Conservation (phyloP, 805 yeast species). For the Dipodascopsis uninucleata region DNA sequence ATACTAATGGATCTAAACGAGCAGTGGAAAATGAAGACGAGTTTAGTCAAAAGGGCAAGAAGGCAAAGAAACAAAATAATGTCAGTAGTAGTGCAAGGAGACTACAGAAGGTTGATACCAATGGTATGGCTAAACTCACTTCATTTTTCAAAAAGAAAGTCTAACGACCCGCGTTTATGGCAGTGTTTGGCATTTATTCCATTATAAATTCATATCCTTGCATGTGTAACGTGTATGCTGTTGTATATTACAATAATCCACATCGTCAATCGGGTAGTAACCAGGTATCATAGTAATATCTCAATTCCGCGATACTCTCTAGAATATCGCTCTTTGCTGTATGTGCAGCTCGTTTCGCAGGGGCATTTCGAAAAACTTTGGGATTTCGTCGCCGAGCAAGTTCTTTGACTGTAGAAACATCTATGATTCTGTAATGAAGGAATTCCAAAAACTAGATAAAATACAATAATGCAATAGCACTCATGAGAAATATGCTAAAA, state of each 20-base stretch:
- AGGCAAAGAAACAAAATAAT: slow-evolving; percentile 2
- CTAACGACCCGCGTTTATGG: slow-evolving; percentile 2
- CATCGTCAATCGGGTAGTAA: slow-evolving; percentile 25
- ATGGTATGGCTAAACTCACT: slow-evolving; percentile 33
- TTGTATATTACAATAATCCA: background rate
- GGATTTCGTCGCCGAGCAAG: slow-evolving; percentile 75
- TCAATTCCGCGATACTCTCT: slow-evolving; percentile 81
- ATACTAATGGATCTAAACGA: slow-evolving; percentile 10
- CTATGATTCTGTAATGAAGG: slow-evolving; percentile 75
- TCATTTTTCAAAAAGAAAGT: slow-evolving; percentile 36
- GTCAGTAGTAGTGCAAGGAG: slow-evolving; percentile 22
- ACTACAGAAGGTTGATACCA: slow-evolving; percentile 24
- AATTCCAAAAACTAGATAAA: slow-evolving; percentile 42
- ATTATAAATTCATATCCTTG: background rate
- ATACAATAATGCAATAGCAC: too few species aligned
- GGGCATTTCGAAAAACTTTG: slow-evolving; percentile 51
- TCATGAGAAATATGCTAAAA: too few species aligned
- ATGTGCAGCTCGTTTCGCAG: slow-evolving; percentile 65
- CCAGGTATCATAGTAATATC: slow-evolving; percentile 70
- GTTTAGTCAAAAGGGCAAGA: slow-evolving; percentile 9
- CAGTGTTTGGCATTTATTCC: background rate
- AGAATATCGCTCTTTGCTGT: slow-evolving; percentile 86
- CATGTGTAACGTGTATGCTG: background rate
- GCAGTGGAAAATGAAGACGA: slow-evolving; percentile 16
- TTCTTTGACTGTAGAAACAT: slow-evolving; percentile 85